A percentile compares a stretch with the other conserved stretches of the same genome.
Evolutionary conservation across 768 basidiomycete genomes (phyloP).

Genomic region (Boletus rubescentipes): DNA sequence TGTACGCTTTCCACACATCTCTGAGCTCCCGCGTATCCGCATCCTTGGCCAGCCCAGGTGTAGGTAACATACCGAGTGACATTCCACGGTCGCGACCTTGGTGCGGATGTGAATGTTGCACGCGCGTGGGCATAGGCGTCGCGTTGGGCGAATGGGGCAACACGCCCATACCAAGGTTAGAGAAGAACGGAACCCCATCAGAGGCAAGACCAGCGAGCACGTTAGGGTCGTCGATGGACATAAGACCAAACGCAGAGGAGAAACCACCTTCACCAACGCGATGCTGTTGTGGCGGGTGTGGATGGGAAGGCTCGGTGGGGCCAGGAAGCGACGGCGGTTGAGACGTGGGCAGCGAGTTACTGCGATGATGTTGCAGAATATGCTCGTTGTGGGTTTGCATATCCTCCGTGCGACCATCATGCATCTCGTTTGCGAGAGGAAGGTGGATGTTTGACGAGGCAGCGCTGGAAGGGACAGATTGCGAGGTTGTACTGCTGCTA

Average conservation of each 20-base stretch:
- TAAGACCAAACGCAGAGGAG: constrained; percentile 67
- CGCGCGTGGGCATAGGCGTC: constrained; percentile 45
- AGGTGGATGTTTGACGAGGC: constrained; percentile 53
- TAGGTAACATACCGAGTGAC: constrained; percentile 30
- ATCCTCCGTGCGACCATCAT: constrained; percentile 29
- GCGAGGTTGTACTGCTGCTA: constrained; percentile 42
- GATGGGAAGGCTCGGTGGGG: constrained; percentile 6
- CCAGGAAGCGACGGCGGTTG: constrained; percentile 7
- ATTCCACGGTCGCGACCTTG: constrained; percentile 22
- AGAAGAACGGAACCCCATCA: constrained; percentile 67
- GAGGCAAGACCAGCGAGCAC: constrained; percentile 60
- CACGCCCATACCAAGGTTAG: constrained; percentile 25
- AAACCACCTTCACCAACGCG: constrained; percentile 41
- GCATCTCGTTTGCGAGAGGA: constrained; percentile 37
- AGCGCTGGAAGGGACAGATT: constrained; percentile 53
- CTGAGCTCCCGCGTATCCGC: constrained; percentile 50
- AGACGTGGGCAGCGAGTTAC: constrained; percentile 16
- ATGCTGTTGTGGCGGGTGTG: constrained; percentile 10
- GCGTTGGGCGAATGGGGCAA: constrained; percentile 42
- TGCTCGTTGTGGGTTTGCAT: constrained; percentile 20
- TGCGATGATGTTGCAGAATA: constrained; percentile 18
- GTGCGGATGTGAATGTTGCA: constrained; percentile 21
- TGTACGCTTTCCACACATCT: constrained; percentile 74
- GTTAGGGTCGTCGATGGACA: constrained; percentile 74
- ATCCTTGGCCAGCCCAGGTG: constrained; percentile 35